Conservation (phyloP, 768 basidiomycete genomes). For the Macrolepiota fuliginosa region DNA sequence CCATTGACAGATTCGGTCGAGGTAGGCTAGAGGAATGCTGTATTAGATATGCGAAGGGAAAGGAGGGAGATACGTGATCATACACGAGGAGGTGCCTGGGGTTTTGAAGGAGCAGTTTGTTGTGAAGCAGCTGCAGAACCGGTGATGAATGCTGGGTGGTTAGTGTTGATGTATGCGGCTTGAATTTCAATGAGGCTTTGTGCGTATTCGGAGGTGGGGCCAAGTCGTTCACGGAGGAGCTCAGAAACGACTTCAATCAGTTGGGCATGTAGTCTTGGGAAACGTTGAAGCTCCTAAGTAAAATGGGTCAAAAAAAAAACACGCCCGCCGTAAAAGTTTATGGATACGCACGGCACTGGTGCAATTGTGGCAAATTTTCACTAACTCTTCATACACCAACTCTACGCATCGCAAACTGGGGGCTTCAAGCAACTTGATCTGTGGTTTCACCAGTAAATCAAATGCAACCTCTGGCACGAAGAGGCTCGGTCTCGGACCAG, state of each 20-base stretch:
- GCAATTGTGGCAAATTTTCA: constrained; percentile 99
- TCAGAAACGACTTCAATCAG: constrained; percentile 97
- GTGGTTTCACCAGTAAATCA: constrained; percentile 94
- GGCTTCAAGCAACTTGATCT: constrained; percentile 93
- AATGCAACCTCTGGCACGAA: constrained; percentile 98
- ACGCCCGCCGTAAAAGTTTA: background rate
- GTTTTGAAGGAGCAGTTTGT: constrained; percentile 40
- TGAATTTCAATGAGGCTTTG: constrained; percentile 96
- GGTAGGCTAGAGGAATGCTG: constrained; percentile 46
- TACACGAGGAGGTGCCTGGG: constrained; percentile 51
- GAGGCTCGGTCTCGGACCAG: constrained; percentile 92
- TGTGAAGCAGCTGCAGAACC: constrained; percentile 68
- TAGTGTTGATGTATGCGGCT: constrained; percentile 99
- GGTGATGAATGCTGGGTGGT: constrained; percentile 91
- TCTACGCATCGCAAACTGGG: constrained; percentile 96
- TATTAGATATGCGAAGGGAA: constrained; percentile 16
- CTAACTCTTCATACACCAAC: constrained; percentile 96
- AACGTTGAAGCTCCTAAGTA: constrained; percentile 86
- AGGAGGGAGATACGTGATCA: constrained; percentile 22
- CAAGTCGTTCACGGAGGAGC: constrained; percentile 88
- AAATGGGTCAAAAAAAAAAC: background rate
- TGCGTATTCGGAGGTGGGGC: constrained; percentile 96
- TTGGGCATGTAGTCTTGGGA: constrained; percentile 90
- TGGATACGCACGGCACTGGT: constrained; percentile 70
- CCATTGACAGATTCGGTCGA: constrained; percentile 65